Conservation (phyloP, 2,329 filamentous ascomycete genomes). For the Exophiala phaeomuriformis region DNA sequence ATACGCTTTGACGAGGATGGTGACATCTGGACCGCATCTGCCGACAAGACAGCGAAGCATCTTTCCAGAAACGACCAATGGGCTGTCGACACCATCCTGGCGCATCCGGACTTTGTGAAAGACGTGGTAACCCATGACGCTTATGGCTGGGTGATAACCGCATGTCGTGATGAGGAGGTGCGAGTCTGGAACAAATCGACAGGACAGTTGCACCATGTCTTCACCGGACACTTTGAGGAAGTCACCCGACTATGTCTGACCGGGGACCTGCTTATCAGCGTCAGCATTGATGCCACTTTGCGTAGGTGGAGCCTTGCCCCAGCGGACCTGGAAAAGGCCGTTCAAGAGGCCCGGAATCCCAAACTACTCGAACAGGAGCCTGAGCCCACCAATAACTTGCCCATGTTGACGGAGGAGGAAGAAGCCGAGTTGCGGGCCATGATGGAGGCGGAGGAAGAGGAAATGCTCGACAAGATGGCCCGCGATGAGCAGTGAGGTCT, state of each 20-base stretch:
- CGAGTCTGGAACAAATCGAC: constrained; percentile 75
- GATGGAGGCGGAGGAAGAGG: constrained; percentile 64
- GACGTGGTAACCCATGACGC: constrained; percentile 64
- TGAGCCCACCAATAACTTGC: constrained; percentile 38
- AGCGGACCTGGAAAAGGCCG: constrained; percentile 51
- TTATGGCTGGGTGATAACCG: constrained; percentile 74
- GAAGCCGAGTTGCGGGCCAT: constrained; percentile 86
- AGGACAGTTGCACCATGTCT: constrained; percentile 64
- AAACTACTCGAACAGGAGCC: constrained; percentile 43
- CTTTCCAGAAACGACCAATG: constrained; percentile 63
- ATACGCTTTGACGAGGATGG: constrained; percentile 64
- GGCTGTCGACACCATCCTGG: constrained; percentile 61
- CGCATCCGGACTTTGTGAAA: constrained; percentile 84
- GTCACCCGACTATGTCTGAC: constrained; percentile 69
- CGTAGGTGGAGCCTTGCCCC: constrained; percentile 71
- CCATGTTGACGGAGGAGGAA: constrained; percentile 72
- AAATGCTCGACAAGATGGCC: constrained; percentile 24
- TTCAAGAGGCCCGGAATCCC: constrained; percentile 42
- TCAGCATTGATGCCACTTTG: constrained; percentile 83
- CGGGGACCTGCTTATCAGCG: constrained; percentile 58
- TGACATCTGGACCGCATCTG: constrained; percentile 87
- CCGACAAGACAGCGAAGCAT: constrained; percentile 80
- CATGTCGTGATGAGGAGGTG: constrained; percentile 83
- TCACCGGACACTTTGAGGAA: constrained; percentile 86
- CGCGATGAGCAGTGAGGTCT: constrained; percentile 19